A percentile compares a stretch with the other conserved stretches of the same genome.
These are phyloP conservation scores for Epithemia pelagica DNA, from an alignment of 108 stramenopile genomes.

Conservation along the genomic window DNA sequence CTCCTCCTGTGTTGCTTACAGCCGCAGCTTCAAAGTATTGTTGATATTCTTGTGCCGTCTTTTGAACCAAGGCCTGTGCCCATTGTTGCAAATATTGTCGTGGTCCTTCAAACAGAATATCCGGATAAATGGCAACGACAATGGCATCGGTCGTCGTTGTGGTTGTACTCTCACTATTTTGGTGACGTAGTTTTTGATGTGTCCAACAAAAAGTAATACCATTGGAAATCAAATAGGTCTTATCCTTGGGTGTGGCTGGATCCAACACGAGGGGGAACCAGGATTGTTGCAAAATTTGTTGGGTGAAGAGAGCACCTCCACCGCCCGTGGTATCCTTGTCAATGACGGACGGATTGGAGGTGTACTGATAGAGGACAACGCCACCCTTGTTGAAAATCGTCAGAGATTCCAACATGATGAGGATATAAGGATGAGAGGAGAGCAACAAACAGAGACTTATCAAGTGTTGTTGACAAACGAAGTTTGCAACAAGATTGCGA, in stretches of 20 bases:
- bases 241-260: conserved; percentile 3
- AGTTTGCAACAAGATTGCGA: no score
- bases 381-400: conserved; percentile 71
- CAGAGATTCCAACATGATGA: conserved; percentile 59
- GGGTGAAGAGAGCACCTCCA: conserved; percentile 1
- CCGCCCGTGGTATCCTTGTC: not conserved
- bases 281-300: not conserved
- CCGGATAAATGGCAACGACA: conserved; percentile 38
- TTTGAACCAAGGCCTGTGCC: conserved; percentile 23
- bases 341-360: conserved; percentile 11
- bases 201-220: conserved; percentile 6
- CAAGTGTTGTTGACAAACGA: no score
- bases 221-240: conserved; percentile 2
- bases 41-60: conserved; percentile 20
- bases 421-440: no score
- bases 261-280: not conserved
- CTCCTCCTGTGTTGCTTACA: not conserved
- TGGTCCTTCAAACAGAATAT: conserved; percentile 33
- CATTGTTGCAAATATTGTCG: conserved; percentile 18
- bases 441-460: no score
- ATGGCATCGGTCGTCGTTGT: conserved; percentile 5
- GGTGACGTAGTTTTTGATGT: not conserved
- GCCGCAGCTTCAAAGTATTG: conserved; percentile 11
- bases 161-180: not conserved
- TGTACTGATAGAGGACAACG: conserved; percentile 43